Evolutionary conservation across 192 early-diverging fungal species (phyloP).

Genomic region (Linderina pennispora): DNA sequence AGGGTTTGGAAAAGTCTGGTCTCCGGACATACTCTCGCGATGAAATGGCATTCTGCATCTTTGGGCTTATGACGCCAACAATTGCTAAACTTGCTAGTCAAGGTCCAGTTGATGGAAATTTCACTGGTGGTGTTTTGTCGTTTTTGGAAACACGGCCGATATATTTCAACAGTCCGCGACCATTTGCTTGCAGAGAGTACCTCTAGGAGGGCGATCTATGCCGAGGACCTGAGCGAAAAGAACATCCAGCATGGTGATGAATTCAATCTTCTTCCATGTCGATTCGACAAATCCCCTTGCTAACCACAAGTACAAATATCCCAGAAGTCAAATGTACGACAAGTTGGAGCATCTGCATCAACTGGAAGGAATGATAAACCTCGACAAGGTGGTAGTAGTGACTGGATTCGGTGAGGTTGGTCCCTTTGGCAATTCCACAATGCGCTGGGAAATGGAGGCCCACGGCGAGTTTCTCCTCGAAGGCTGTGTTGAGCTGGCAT

Average conservation of each 20-base stretch:
- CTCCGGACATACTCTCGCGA: too few species aligned
- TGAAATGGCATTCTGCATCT: too few species aligned
- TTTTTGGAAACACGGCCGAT: conserved; percentile 70
- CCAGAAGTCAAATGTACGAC: too few species aligned
- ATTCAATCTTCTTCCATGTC: conserved; percentile 59
- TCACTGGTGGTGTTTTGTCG: conserved; percentile 80
- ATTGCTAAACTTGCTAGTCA: conserved; percentile 64
- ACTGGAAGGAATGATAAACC: conserved; percentile 74
- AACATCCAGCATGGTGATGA: too few species aligned
- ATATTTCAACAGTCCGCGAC: conserved; percentile 54
- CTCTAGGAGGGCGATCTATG: too few species aligned
- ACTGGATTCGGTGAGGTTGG: conserved; percentile 92
- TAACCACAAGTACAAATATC: too few species aligned
- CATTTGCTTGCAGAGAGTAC: too few species aligned
- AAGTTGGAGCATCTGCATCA: too few species aligned
- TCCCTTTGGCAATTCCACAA: conserved; percentile 83
- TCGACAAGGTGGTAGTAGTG: conserved; percentile 85
- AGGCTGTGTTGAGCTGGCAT: conserved; percentile 90
- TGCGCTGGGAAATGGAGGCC: conserved; percentile 96
- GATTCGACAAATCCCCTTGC: too few species aligned
- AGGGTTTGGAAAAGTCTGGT: conserved; percentile 78
- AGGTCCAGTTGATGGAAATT: conserved; percentile 80
- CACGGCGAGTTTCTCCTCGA: conserved; percentile 51
- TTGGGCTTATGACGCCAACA: conserved; percentile 73
- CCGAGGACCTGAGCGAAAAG: too few species aligned